phyloP scores from a whole-genome alignment of 2,329 filamentous ascomycete species.

The Hypoxylon sp. region DNA sequence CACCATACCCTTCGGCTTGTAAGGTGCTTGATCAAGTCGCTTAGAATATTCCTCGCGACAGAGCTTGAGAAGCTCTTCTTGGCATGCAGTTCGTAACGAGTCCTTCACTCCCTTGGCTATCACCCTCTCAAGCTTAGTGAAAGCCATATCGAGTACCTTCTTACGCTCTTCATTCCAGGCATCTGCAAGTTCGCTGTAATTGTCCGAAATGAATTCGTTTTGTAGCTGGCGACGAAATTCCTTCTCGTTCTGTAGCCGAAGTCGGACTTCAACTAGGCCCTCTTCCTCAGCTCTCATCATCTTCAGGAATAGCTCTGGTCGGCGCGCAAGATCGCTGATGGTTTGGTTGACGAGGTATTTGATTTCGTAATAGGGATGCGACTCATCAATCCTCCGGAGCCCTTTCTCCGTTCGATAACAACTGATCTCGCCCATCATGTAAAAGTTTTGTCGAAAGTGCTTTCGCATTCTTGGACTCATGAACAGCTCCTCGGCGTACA shows the following conservation, averaged over 20 bases:
- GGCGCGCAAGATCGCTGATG: slow-evolving; percentile 82
- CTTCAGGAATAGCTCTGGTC: slow-evolving; percentile 91
- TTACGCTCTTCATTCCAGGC: slow-evolving; percentile 92
- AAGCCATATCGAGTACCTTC: slow-evolving; percentile 85
- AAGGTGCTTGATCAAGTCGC: slow-evolving; percentile 94
- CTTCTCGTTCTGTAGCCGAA: slow-evolving; percentile 81
- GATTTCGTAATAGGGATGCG: slow-evolving; percentile 97
- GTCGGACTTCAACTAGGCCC: slow-evolving; percentile 87
- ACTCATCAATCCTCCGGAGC: slow-evolving; percentile 90
- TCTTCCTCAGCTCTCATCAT: slow-evolving; percentile 99
- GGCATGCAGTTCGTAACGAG: slow-evolving; percentile 91
- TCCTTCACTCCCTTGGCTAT: slow-evolving; percentile 96
- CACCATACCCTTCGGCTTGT: slow-evolving; percentile 93
- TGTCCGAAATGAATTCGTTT: slow-evolving; percentile 91
- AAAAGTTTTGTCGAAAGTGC: slow-evolving; percentile 86
- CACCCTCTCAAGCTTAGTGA: slow-evolving; percentile 84
- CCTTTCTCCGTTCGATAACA: slow-evolving; percentile 95
- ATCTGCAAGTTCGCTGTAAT: slow-evolving; percentile 94
- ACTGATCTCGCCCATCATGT: slow-evolving; percentile 86
- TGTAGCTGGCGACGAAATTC: slow-evolving; percentile 84
- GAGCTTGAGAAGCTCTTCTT: slow-evolving; percentile 89
- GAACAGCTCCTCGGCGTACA: slow-evolving; percentile 92
- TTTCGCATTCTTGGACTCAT: slow-evolving; percentile 91
- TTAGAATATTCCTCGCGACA: slow-evolving; percentile 91
- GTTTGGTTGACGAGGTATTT: slow-evolving; percentile 95